These are phyloP conservation scores for Lactarius akahatsu DNA, from an alignment of 768 basidiomycete genomes.

Conservation along the genomic window DNA sequence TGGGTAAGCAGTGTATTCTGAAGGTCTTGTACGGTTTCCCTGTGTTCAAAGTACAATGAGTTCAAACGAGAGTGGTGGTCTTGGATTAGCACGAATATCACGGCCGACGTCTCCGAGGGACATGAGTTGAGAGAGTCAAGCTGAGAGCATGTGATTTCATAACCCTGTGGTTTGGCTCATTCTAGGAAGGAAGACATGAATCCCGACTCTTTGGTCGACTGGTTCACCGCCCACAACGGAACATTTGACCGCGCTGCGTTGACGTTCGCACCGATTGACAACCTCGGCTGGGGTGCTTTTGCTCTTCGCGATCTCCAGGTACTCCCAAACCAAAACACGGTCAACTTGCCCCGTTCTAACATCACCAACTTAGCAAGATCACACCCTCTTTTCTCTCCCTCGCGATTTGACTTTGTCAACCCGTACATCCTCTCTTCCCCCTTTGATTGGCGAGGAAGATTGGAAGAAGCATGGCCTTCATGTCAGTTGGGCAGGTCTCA, in stretches of 20 bases:
- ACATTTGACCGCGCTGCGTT: slow-evolving; percentile 40
- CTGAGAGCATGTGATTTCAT: neutral
- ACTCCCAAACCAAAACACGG: slow-evolving; percentile 31
- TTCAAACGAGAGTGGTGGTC: slow-evolving; percentile 46
- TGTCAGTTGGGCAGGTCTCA: slow-evolving; percentile 82
- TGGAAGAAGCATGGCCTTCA: slow-evolving; percentile 66
- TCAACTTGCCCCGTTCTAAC: slow-evolving; percentile 13
- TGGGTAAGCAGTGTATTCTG: slow-evolving; percentile 54
- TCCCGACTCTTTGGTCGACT: slow-evolving; percentile 39
- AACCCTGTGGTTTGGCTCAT: neutral
- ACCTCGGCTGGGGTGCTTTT: slow-evolving; percentile 65
- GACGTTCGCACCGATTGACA: slow-evolving; percentile 42
- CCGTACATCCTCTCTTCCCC: slow-evolving; percentile 66
- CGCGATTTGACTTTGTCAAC: slow-evolving; percentile 74
- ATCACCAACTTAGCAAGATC: slow-evolving; percentile 54
- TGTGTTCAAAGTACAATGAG: slow-evolving; percentile 50
- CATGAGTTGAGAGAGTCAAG: neutral
- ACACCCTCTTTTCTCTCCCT: slow-evolving; percentile 81
- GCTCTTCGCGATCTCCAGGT: slow-evolving; percentile 73
- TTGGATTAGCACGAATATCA: slow-evolving; percentile 19
- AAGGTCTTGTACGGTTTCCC: slow-evolving; percentile 46
- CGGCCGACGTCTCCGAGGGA: neutral
- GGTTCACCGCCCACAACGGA: slow-evolving; percentile 57
- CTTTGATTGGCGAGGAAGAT: slow-evolving; percentile 53
- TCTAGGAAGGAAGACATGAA: neutral